phyloP scores from a whole-genome alignment of 2,329 filamentous ascomycete species.

The Leptographium lundbergii region DNA sequence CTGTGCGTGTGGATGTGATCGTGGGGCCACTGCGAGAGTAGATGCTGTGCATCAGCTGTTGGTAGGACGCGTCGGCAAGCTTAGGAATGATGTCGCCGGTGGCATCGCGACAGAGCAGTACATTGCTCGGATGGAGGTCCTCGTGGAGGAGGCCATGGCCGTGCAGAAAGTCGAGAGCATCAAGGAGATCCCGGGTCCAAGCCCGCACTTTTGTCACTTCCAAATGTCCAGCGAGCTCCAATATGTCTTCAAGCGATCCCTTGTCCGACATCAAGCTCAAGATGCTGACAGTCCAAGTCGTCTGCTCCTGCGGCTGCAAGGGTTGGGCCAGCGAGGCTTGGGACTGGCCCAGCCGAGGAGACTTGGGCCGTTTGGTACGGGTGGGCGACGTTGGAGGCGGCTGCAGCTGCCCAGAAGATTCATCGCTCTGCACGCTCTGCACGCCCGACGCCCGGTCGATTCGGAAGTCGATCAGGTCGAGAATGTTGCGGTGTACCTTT shows the following conservation, averaged over 20 bases:
- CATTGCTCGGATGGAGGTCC: conserved; percentile 66
- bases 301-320: conserved; percentile 24
- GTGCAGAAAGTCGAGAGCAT: conserved; percentile 79
- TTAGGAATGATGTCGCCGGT: conserved; percentile 61
- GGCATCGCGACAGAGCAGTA: conserved; percentile 60
- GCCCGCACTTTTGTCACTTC: conserved; percentile 65
- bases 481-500: conserved; percentile 66
- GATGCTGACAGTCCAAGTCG: conserved; percentile 59
- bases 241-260: conserved; percentile 68
- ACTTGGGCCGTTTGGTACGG: not conserved
- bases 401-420: not conserved
- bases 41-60: conserved; percentile 53
- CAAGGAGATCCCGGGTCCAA: conserved; percentile 85
- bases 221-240: conserved; percentile 66
- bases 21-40: conserved; percentile 35
- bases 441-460: conserved; percentile 38
- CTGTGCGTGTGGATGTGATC: conserved; percentile 41
- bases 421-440: not conserved
- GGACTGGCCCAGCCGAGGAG: not conserved
- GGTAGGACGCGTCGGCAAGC: conserved; percentile 61
- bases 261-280: conserved; percentile 68
- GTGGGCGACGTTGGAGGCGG: too few relatives aligned
- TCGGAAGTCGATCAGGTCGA: conserved; percentile 73
- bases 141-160: conserved; percentile 74
- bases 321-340: conserved; percentile 14